Evolutionary conservation across 176 grass and related monocot genomes (phyloP).

Genomic region (Panicum miliaceum): DNA sequence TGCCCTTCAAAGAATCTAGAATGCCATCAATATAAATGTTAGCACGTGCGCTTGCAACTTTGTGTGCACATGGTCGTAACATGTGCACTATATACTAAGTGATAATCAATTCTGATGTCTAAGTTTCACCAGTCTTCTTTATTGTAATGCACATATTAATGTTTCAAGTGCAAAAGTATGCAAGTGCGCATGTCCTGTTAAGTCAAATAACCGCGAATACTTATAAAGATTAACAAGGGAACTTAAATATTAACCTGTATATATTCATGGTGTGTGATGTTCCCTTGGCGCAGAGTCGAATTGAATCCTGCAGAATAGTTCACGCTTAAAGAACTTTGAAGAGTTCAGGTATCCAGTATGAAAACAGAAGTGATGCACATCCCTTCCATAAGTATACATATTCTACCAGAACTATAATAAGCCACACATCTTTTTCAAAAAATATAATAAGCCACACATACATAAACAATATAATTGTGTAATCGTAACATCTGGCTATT

Average conservation of each 20-base stretch:
- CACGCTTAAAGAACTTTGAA: slow-evolving; percentile 40
- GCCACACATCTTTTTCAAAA: too few species aligned
- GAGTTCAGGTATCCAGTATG: neutral
- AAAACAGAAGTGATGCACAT: neutral
- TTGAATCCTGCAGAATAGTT: slow-evolving; percentile 81
- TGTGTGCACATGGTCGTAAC: neutral
- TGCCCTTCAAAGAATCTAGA: neutral
- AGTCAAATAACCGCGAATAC: slow-evolving; percentile 8
- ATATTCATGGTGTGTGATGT: slow-evolving; percentile 99
- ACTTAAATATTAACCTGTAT: slow-evolving; percentile 67
- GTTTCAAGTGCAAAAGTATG: neutral
- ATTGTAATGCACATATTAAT: neutral
- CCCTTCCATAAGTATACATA: neutral
- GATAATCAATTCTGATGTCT: neutral
- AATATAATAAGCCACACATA: neutral
- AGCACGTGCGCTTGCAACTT: neutral
- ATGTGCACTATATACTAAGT: neutral
- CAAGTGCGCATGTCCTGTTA: neutral
- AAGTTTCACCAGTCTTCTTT: neutral
- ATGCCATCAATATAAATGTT: slow-evolving; percentile 13
- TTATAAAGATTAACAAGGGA: neutral
- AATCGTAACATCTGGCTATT: neutral
- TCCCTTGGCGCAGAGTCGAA: slow-evolving; percentile 95
- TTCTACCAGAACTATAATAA: neutral
- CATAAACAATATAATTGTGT: neutral